Conservation (phyloP, 768 basidiomycete species). For the Ramaria sp. region DNA sequence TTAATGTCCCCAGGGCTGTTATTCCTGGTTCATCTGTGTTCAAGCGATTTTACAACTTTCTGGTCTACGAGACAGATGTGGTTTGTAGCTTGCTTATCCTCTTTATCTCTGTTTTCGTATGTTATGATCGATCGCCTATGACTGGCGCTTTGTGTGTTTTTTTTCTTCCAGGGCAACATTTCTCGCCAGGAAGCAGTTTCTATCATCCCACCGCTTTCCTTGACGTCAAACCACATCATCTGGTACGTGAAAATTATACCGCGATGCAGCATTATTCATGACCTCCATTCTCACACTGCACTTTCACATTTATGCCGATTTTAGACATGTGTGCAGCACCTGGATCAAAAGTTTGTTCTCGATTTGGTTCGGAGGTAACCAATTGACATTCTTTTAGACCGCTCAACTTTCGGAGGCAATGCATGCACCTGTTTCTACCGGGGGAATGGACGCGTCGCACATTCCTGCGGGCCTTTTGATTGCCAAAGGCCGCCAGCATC, state of each 20-base stretch:
- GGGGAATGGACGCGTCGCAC: slow-evolving; percentile 46
- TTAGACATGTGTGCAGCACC: slow-evolving; percentile 99
- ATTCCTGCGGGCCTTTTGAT: slow-evolving; percentile 80
- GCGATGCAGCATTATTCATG: not conserved
- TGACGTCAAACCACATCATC: slow-evolving; percentile 88
- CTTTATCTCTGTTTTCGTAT: not conserved
- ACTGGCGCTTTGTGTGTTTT: no score
- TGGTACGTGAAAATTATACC: slow-evolving; percentile 29
- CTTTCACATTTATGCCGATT: slow-evolving; percentile 37
- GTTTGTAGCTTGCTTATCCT: slow-evolving; percentile 50
- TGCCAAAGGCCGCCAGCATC: no score
- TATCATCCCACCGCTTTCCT: slow-evolving; percentile 98
- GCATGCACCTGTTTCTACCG: slow-evolving; percentile 39
- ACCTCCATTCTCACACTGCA: no score
- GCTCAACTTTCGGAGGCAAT: slow-evolving; percentile 94
- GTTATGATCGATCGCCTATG: not conserved
- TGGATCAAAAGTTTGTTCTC: slow-evolving; percentile 68
- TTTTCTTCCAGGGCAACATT: slow-evolving; percentile 68
- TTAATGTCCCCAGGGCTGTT: slow-evolving; percentile 83
- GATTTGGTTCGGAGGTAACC: not conserved
- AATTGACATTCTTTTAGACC: slow-evolving; percentile 38
- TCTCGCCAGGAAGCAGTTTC: slow-evolving; percentile 96
- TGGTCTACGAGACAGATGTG: slow-evolving; percentile 97
- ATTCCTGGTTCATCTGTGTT: slow-evolving; percentile 83
- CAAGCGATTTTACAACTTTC: slow-evolving; percentile 89